These are phyloP conservation scores for Apiotrichum brassicae DNA, from an alignment of 1,284 basidiomycete genomes.

Conservation along the genomic window DNA sequence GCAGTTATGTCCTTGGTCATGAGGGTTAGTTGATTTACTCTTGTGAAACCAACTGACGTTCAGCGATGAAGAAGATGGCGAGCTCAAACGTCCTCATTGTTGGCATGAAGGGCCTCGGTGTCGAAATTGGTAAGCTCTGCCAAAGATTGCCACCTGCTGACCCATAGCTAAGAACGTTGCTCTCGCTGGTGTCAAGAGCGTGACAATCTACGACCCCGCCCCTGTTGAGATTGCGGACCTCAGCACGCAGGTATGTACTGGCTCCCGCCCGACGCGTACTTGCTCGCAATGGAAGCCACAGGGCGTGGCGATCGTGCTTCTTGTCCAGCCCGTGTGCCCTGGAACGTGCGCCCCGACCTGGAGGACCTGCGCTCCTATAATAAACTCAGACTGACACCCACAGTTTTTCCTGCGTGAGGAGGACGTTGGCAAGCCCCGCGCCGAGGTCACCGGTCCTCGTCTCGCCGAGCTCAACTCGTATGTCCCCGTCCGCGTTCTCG, in stretches of 20 bases:
- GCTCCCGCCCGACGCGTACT: too few species aligned
- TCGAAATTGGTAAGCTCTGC: slow-evolving; percentile 75
- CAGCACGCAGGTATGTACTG: slow-evolving; percentile 69
- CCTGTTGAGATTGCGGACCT: slow-evolving; percentile 81
- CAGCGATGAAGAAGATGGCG: slow-evolving; percentile 99
- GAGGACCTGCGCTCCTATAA: too few species aligned
- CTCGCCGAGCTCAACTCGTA: slow-evolving; percentile 94
- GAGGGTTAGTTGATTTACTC: slow-evolving; percentile 60
- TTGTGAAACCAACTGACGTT: neutral
- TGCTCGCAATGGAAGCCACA: too few species aligned
- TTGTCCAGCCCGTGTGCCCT: too few species aligned
- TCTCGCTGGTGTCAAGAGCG: slow-evolving; percentile 95
- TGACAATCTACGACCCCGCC: slow-evolving; percentile 91
- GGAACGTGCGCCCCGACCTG: too few species aligned
- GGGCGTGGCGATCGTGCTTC: too few species aligned
- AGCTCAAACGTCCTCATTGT: slow-evolving; percentile 91
- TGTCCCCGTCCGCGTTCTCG: slow-evolving; percentile 82
- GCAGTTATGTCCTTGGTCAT: slow-evolving; percentile 89
- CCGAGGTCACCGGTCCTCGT: slow-evolving; percentile 77
- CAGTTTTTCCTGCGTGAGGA: slow-evolving; percentile 90
- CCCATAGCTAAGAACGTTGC: slow-evolving; percentile 87
- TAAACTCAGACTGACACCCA: slow-evolving; percentile 5
- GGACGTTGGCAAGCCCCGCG: slow-evolving; percentile 83
- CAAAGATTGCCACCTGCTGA: slow-evolving; percentile 2
- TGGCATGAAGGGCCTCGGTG: slow-evolving; percentile 87